Evolutionary conservation across 2,329 filamentous ascomycete genomes (phyloP), one percentile per base, ranked within the genome.

Genomic region (Zymoseptoria brevis): DNA sequence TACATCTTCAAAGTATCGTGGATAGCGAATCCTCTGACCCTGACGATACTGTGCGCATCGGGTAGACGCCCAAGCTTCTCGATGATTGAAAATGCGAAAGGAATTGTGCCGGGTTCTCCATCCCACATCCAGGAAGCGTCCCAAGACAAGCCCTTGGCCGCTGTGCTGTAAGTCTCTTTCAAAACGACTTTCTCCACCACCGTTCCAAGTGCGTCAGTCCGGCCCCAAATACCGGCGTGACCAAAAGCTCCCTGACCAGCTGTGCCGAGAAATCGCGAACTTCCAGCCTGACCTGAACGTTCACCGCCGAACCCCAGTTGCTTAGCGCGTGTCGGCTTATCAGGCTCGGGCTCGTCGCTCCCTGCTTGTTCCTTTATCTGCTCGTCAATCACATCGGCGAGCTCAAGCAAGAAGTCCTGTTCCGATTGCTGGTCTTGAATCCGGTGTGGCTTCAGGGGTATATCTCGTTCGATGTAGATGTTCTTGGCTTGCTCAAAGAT

Each of bases 1-100:
- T 53, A 22, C 54, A 57, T 60, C 35, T 55, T 58, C 53, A 55
- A 48, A 6, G n/a, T 49, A 16, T 58, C 57, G 22, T 58, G 55
- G 7, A 54, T 51, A 5, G 41, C 57, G 21, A 50, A 58, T 19
- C 24, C 57, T 13, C 19, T n/a, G 45, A 30, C 50, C 8, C 21
- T 41, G 7, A 58, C 53, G 19, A 58, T 51, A 35, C 35, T 58
- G 19, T 55, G 24, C n/a, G 57, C 55, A n/a, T 55, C 24, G 19
- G 24, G 3, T 19, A 55, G 48, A 21, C n/a, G 13, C 30, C 55
- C 55, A n/a, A 55, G 19, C 22, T 29, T 19, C 6, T 24, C 24
- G 22, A 58, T 35, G 26, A 58, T 24, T n/a, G 4, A 24, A 21
- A 48, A 41, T 45, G 55, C 57, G n/a, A 30, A n/a, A 1, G 57